These are phyloP conservation scores for Penicillium crustosum DNA, from an alignment of 2,329 filamentous ascomycete genomes.

Conservation along the genomic window DNA sequence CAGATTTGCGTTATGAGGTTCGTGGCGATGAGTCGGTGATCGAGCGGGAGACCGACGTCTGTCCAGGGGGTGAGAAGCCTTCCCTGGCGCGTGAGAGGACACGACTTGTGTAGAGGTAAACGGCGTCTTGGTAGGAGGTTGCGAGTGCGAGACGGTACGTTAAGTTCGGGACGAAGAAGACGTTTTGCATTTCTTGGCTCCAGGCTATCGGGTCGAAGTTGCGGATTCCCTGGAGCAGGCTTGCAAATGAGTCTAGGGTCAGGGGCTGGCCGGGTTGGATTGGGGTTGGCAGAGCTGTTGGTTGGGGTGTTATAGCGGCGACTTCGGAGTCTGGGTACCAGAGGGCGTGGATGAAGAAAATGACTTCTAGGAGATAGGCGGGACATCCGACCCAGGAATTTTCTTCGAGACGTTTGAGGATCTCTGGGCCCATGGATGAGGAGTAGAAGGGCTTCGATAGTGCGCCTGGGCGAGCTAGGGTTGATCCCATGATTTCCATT, in stretches of 20 bases:
- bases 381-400: slow-evolving; percentile 45
- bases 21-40: slow-evolving; percentile 32
- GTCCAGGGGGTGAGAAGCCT: slow-evolving; percentile 26
- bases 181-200: slow-evolving; percentile 41
- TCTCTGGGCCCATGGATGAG: slow-evolving; percentile 35
- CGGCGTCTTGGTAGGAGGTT: slow-evolving; percentile 39
- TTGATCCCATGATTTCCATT: slow-evolving; percentile 46
- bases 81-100: slow-evolving; percentile 36
- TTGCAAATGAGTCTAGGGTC: slow-evolving; percentile 33
- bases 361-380: slow-evolving; percentile 42
- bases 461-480: slow-evolving; percentile 40
- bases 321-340: slow-evolving; percentile 35
- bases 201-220: slow-evolving; percentile 40
- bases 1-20: slow-evolving; percentile 39
- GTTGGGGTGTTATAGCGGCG: slow-evolving; percentile 24
- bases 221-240: slow-evolving; percentile 40
- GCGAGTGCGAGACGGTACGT: slow-evolving; percentile 51
- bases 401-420: slow-evolving; percentile 42
- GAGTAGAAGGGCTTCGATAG: slow-evolving; percentile 43
- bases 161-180: slow-evolving; percentile 48
- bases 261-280: slow-evolving; percentile 29
- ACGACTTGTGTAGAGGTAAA: slow-evolving; percentile 43
- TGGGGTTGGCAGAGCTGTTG: slow-evolving; percentile 29
- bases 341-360: slow-evolving; percentile 42
- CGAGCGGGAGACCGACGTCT: slow-evolving; percentile 29